Evolutionary conservation across 352 stramenopile species (phyloP).

Genomic region (Globisporangium paroecandrum): DNA sequence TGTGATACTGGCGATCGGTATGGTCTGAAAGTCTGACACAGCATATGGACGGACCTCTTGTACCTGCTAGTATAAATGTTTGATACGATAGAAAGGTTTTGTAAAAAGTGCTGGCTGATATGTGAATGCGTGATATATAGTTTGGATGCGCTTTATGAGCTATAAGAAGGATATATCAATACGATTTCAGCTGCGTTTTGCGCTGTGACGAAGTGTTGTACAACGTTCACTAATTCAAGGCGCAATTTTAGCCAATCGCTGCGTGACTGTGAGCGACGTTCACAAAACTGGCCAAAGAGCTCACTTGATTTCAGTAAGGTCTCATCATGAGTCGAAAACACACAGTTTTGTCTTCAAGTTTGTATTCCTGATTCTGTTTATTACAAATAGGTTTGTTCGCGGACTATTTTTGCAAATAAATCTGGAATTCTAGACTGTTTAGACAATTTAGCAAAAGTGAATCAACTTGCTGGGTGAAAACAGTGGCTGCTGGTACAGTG

Average conservation of each 20-base stretch:
- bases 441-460: background rate
- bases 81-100: background rate
- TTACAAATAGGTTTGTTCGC: background rate
- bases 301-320: background rate
- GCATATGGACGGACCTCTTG: background rate
- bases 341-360: background rate
- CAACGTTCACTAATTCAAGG: background rate
- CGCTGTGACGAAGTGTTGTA: conserved; percentile 2
- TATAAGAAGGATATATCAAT: background rate
- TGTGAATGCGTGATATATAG: background rate
- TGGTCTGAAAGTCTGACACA: background rate
- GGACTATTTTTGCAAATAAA: background rate
- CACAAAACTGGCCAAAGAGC: background rate
- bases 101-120: background rate
- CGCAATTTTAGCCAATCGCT: conserved; percentile 4
- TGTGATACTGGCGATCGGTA: background rate
- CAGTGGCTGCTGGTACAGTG: background rate
- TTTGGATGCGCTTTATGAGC: background rate
- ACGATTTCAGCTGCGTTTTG: background rate
- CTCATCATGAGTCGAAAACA: background rate
- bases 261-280: background rate
- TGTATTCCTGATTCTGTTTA: background rate
- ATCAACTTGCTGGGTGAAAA: background rate
- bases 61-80: background rate
- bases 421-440: background rate